Conservation (phyloP, 495 filamentous ascomycete species). For the Neohortaea acidophila region DNA sequence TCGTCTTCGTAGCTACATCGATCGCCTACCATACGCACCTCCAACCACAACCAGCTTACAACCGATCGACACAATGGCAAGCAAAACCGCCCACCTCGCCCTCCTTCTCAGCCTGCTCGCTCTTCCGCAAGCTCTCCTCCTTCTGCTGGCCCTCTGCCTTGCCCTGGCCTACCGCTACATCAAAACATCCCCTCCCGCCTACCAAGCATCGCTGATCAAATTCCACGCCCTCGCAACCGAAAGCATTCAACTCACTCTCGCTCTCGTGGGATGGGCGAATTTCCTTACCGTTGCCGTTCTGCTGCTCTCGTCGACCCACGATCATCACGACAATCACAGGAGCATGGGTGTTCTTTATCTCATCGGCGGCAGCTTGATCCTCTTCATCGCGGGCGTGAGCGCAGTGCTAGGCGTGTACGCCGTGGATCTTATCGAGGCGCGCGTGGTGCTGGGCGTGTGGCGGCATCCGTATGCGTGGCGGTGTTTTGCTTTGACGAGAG, state of each 20-base stretch:
- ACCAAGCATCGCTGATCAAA: not conserved
- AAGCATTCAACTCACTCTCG: not conserved
- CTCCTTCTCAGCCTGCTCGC: not conserved
- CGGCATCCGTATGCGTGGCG: not conserved
- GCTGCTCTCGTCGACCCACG: not conserved
- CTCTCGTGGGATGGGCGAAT: not conserved
- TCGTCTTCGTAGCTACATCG: too few species aligned
- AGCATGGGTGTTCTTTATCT: too few species aligned
- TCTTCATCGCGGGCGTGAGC: not conserved
- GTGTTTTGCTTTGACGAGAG: not conserved
- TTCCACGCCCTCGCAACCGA: slow-evolving; percentile 3
- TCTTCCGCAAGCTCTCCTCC: too few species aligned
- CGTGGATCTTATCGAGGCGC: not conserved
- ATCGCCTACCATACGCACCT: too few species aligned
- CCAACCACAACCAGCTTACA: not conserved
- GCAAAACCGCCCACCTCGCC: not conserved
- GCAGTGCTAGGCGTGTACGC: not conserved
- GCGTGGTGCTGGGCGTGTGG: not conserved
- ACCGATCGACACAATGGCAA: not conserved
- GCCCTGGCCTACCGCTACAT: not conserved
- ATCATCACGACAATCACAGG: not conserved
- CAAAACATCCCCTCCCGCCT: not conserved
- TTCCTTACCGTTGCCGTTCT: not conserved
- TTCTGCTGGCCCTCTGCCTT: not conserved
- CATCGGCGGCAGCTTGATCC: not conserved